Percentiles rank a stretch among this genome's conserved stretches.
Conservation (phyloP, 1,139 yeast species). For the Groenewaldozyma sp. region DNA sequence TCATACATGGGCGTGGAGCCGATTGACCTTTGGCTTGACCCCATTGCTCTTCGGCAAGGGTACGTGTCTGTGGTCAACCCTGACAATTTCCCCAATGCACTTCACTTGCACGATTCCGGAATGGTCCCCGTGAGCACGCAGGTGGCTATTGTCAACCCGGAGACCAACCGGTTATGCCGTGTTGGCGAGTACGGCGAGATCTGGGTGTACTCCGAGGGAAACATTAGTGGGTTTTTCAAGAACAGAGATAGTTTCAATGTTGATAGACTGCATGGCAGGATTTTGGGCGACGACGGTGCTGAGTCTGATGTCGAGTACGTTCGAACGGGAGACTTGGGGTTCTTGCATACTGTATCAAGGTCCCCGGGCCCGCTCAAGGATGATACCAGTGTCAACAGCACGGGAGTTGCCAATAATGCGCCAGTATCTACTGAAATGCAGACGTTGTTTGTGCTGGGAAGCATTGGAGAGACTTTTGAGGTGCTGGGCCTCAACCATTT, state of each 20-base stretch:
- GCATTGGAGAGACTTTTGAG: conserved; percentile 83
- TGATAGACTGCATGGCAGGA: conserved; percentile 47
- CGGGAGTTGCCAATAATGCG: conserved; percentile 15
- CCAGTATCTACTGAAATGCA: conserved; percentile 53
- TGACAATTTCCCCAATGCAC: conserved; percentile 52
- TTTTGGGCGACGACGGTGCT: conserved; percentile 40
- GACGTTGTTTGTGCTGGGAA: conserved; percentile 76
- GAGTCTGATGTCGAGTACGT: conserved; percentile 56
- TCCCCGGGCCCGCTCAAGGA: conserved; percentile 20
- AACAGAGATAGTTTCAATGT: conserved; percentile 33
- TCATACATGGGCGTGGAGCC: conserved; percentile 88
- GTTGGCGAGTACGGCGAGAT: conserved; percentile 97
- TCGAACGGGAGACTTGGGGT: conserved; percentile 92
- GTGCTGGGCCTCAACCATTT: conserved; percentile 86
- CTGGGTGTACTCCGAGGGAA: conserved; percentile 91
- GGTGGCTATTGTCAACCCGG: conserved; percentile 92
- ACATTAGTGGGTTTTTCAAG: conserved; percentile 48
- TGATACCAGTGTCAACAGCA: conserved; percentile 2
- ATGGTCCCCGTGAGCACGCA: conserved; percentile 94
- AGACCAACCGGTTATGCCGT: conserved; percentile 65
- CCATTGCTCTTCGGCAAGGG: conserved; percentile 83
- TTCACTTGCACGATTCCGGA: conserved; percentile 88
- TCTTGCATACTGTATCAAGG: conserved; percentile 61
- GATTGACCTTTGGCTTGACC: conserved; percentile 77
- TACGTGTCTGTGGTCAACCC: conserved; percentile 73